Percentiles rank a stretch among this genome's conserved stretches.
phyloP scores from a whole-genome alignment of 495 filamentous ascomycete genomes.

The Neurospora discreta region DNA sequence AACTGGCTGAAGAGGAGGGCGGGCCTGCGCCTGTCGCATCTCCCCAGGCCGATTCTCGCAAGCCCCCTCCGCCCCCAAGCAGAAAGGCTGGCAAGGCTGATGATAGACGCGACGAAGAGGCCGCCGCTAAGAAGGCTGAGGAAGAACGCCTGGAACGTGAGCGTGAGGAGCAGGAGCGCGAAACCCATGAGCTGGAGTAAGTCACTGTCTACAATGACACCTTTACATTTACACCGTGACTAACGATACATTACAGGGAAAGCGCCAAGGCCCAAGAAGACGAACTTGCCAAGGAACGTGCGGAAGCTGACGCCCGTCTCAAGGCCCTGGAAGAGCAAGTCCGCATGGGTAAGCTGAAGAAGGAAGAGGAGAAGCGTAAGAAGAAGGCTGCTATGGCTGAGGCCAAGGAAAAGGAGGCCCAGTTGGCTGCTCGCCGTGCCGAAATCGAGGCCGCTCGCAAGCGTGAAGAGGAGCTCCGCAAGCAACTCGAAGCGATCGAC shows the following conservation, averaged over 20 bases:
- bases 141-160: conserved; percentile 51
- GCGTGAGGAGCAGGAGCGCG: conserved; percentile 66
- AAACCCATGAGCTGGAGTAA: conserved; percentile 74
- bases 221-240: conserved; percentile 12
- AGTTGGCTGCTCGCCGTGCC: conserved; percentile 72
- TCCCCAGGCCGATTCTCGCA: conserved; percentile 52
- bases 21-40: conserved; percentile 40
- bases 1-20: conserved; percentile 73
- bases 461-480: conserved; percentile 76
- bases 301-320: conserved; percentile 71
- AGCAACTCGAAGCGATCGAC: conserved; percentile 73
- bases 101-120: conserved; percentile 42
- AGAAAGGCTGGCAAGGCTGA: conserved; percentile 57
- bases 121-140: conserved; percentile 35
- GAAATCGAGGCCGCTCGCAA: conserved; percentile 87
- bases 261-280: conserved; percentile 67
- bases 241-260: conserved; percentile 42
- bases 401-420: conserved; percentile 80
- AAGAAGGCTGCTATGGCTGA: conserved; percentile 80
- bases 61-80: conserved; percentile 76
- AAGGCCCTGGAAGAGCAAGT: conserved; percentile 89
- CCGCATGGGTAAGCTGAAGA: conserved; percentile 89
- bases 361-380: conserved; percentile 84
- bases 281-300: conserved; percentile 66
- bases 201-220: conserved; percentile 22